Evolutionary conservation across 2,329 filamentous ascomycete species (phyloP).

Genomic region (Fusarium nygamai): DNA sequence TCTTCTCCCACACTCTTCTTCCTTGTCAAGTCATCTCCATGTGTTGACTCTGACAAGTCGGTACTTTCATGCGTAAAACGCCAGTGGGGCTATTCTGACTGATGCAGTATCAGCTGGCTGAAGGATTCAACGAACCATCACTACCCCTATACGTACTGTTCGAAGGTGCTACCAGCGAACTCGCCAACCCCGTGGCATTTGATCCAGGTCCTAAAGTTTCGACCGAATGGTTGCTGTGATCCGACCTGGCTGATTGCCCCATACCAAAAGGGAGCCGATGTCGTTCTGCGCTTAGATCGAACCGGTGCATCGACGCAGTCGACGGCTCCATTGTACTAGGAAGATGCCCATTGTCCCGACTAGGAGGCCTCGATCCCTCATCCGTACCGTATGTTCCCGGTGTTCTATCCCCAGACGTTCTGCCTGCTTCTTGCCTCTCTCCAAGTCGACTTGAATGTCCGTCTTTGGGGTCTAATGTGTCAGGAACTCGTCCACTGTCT

Average conservation of each 20-base stretch:
- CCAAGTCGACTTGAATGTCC: constrained; percentile 9
- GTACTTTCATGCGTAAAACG: neutral
- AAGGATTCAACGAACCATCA: constrained; percentile 33
- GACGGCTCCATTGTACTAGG: constrained; percentile 36
- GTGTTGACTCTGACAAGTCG: neutral
- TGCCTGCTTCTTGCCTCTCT: constrained; percentile 26
- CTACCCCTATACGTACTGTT: constrained; percentile 26
- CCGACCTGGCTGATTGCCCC: constrained; percentile 11
- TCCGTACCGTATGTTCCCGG: constrained; percentile 33
- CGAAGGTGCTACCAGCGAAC: constrained; percentile 10
- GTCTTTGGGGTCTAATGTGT: constrained; percentile 25
- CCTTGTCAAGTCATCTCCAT: neutral
- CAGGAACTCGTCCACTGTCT: constrained; percentile 21
- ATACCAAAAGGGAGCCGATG: constrained; percentile 33
- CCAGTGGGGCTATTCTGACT: constrained; percentile 7
- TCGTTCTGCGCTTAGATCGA: constrained; percentile 35
- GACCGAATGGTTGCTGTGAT: constrained; percentile 17
- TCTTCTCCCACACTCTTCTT: neutral
- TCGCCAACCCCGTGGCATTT: constrained; percentile 2
- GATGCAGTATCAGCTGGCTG: constrained; percentile 29
- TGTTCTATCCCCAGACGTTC: constrained; percentile 33
- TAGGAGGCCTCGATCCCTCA: constrained; percentile 32
- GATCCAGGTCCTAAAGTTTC: constrained; percentile 18
- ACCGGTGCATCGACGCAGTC: constrained; percentile 31
- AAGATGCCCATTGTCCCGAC: constrained; percentile 32